Evolutionary conservation across 805 yeast genomes (phyloP), one percentile per base, ranked within the genome.

Genomic region (Metahyphopichia silvanorum): DNA sequence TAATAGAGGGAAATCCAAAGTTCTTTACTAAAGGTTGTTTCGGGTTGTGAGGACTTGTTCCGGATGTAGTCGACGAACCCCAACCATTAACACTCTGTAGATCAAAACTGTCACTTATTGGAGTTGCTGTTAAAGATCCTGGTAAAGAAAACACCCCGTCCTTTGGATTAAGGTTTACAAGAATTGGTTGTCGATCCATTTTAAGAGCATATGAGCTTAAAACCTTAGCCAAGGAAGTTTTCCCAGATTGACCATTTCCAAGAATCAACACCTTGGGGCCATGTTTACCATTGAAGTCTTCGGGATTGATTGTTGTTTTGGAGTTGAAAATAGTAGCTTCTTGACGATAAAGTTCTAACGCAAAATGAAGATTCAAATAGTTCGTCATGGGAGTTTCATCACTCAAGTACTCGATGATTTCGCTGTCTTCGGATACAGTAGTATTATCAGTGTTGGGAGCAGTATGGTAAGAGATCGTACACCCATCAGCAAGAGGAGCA

Each of bases 21-120:
- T 74, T 79, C 47, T 83, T 81, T 6, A 84, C 91, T n/a, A 83
- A 55, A 0, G 98, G 97, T 55, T 86, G 94, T 53, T 86, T 86
- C n/a, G 86, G 85, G 53, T 85, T 89, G 41, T 82, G 78, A 39
- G 71, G 64, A 1, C 89, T 78, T 1, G 86, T 77, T 26, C 94
- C 93, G 8, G 86, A 79, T 4, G 71, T 66, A 1, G 88, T 77
- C 39, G 79, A 69, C 16, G 84, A 77, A 29, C 86, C 86, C 40
- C 95, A 96, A 66, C 94, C 83, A 14, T 76, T 72, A 11, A 65
- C 60, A 29, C 71, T 61, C 47, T 86, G 91, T 13, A 85, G 76
- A 47, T 93, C 96, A 21, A 89, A 65, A 24, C 79, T 63, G 49
- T 86, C 96, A 26, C 88, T 79, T 10, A 89, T 70, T 0, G 95